Conservation (phyloP, 768 basidiomycete species). For the Aureoboletus auriporus region DNA sequence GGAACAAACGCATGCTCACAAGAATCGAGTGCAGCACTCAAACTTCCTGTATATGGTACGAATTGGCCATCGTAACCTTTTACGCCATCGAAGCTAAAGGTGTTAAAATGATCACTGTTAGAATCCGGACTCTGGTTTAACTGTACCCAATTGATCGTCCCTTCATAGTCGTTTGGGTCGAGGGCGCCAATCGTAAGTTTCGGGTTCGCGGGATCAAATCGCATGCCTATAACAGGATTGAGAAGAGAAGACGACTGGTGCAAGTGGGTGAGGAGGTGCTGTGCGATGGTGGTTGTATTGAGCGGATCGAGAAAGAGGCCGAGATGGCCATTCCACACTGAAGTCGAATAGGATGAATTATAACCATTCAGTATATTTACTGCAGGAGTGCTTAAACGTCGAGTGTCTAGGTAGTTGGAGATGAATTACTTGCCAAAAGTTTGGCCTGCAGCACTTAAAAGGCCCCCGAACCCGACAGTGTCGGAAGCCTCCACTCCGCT, state of each 20-base stretch:
- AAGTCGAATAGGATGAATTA: background rate
- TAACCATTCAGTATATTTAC: slow-evolving; percentile 22
- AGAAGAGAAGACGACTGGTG: slow-evolving; percentile 22
- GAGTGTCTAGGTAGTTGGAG: background rate
- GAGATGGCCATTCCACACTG: slow-evolving; percentile 20
- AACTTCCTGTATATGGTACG: slow-evolving; percentile 11
- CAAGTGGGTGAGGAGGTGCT: slow-evolving; percentile 17
- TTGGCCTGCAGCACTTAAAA: slow-evolving; percentile 11
- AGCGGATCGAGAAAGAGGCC: slow-evolving; percentile 25
- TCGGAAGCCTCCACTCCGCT: slow-evolving; percentile 16
- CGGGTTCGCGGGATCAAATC: slow-evolving; percentile 26
- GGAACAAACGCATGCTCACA: slow-evolving; percentile 10
- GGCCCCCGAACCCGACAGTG: slow-evolving; percentile 17
- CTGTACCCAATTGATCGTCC: slow-evolving; percentile 28
- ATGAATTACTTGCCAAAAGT: slow-evolving; percentile 13
- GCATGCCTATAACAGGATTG: slow-evolving; percentile 29
- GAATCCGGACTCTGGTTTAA: slow-evolving; percentile 17
- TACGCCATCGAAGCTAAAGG: slow-evolving; percentile 23
- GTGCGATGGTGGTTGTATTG: slow-evolving; percentile 7
- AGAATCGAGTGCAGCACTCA: slow-evolving; percentile 23
- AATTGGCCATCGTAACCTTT: slow-evolving; percentile 29
- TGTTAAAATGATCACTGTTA: slow-evolving; percentile 15
- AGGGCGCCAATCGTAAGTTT: slow-evolving; percentile 31
- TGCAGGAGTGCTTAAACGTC: background rate
- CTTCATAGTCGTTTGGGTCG: slow-evolving; percentile 29